Evolutionary conservation across 1,139 yeast species (phyloP).

Genomic region (Kodamaea ohmeri): DNA sequence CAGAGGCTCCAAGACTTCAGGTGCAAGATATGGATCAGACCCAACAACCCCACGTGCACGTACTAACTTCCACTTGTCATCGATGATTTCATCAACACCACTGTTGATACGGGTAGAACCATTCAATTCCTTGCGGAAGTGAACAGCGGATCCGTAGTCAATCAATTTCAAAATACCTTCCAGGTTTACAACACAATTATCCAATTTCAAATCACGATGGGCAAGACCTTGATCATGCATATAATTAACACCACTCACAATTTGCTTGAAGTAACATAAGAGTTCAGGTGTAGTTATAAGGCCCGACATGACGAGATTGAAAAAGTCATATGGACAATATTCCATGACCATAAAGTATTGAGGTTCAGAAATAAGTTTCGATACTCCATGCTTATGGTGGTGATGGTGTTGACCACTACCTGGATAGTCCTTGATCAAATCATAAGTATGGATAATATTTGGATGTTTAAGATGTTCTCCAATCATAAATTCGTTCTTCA

Average conservation of each 20-base stretch:
- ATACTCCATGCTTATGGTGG: constrained; percentile 8
- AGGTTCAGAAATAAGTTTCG: constrained; percentile 26
- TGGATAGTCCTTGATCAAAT: constrained; percentile 51
- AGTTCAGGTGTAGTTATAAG: constrained; percentile 57
- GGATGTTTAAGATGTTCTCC: constrained; percentile 61
- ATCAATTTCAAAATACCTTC: constrained; percentile 66
- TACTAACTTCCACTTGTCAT: constrained; percentile 26
- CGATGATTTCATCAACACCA: constrained; percentile 19
- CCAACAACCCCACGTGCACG: constrained; percentile 72
- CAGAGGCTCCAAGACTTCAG: constrained; percentile 58
- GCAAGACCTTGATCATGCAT: constrained; percentile 69
- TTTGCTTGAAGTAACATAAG: constrained; percentile 67
- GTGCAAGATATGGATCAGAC: constrained; percentile 78
- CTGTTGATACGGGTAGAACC: constrained; percentile 11
- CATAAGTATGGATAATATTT: constrained; percentile 63
- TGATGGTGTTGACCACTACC: constrained; percentile 3
- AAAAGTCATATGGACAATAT: constrained; percentile 71
- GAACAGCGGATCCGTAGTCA: constrained; percentile 77
- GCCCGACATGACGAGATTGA: constrained; percentile 75
- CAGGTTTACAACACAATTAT: constrained; percentile 67
- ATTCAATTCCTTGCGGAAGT: constrained; percentile 41
- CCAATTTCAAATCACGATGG: constrained; percentile 73
- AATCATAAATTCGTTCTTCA: constrained; percentile 63
- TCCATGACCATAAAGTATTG: constrained; percentile 70
- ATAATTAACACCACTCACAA: constrained; percentile 57